Conservation (phyloP, 2,329 filamentous ascomycete species). For the Alternaria gaisen region DNA sequence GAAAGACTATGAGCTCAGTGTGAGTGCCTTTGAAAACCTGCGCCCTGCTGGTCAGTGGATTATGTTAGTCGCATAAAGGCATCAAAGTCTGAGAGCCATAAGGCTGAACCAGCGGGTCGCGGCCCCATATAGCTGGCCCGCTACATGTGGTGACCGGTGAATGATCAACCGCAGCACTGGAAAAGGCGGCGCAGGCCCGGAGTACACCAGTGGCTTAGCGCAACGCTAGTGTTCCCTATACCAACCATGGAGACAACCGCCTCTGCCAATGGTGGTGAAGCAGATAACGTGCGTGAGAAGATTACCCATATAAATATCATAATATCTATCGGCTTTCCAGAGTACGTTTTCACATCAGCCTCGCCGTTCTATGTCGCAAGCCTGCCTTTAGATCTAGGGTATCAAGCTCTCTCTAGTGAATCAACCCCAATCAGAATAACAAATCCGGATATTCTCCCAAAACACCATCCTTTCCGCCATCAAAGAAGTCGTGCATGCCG, state of each 20-base stretch:
- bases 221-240: neutral
- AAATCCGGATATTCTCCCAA: constrained; percentile 56
- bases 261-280: neutral
- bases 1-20: neutral
- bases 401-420: neutral
- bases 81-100: neutral
- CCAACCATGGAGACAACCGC: neutral
- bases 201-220: constrained; percentile 1
- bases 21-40: neutral
- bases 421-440: constrained; percentile 25
- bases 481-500: constrained; percentile 62
- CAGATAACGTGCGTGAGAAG: neutral
- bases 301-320: neutral
- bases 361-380: neutral
- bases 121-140: neutral
- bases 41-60: neutral
- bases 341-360: neutral
- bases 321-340: neutral
- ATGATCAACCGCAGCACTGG: constrained; percentile 6
- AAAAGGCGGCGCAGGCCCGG: neutral
- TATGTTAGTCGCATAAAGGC: neutral
- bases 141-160: neutral
- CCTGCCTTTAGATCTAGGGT: neutral
- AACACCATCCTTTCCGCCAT: constrained; percentile 53
- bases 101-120: constrained; percentile 2